Evolutionary conservation across 257 asterid species (phyloP).

Genomic region (Ilex asprella): DNA sequence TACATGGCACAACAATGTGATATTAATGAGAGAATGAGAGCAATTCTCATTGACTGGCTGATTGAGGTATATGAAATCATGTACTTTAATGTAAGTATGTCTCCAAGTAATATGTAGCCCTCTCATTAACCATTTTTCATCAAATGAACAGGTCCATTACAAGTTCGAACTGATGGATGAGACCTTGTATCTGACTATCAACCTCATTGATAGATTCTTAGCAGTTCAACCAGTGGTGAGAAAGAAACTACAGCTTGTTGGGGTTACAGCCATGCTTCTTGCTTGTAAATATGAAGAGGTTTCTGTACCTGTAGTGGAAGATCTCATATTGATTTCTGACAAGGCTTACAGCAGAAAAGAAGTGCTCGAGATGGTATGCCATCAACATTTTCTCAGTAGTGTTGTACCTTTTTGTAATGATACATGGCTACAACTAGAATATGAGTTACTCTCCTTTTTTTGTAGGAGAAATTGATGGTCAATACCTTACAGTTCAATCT

Average conservation of each 20-base stretch:
- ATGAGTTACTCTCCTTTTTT: neutral
- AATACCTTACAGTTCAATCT: conserved; percentile 72
- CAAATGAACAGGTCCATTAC: conserved; percentile 69
- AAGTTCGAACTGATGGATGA: conserved; percentile 96
- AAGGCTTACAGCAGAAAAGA: conserved; percentile 71
- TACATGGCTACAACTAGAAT: too few relatives aligned
- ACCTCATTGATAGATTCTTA: conserved; percentile 78
- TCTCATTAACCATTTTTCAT: neutral
- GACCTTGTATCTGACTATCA: conserved; percentile 71
- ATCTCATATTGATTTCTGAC: conserved; percentile 79
- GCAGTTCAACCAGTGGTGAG: conserved; percentile 51
- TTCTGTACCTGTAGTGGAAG: conserved; percentile 92
- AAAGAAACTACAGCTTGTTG: conserved; percentile 86
- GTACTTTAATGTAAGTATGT: neutral
- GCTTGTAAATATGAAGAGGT: conserved; percentile 98
- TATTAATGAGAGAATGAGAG: conserved; percentile 83
- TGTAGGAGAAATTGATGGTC: conserved; percentile 76
- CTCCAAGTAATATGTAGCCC: neutral
- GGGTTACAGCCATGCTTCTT: conserved; percentile 84
- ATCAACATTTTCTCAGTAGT: neutral
- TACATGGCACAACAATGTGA: conserved; percentile 69
- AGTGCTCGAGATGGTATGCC: conserved; percentile 72
- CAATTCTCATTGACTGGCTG: conserved; percentile 88
- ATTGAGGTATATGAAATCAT: conserved; percentile 52
- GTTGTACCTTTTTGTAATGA: neutral